phyloP scores from a whole-genome alignment of 768 basidiomycete species.

The Phylloporus rhodoxanthus region DNA sequence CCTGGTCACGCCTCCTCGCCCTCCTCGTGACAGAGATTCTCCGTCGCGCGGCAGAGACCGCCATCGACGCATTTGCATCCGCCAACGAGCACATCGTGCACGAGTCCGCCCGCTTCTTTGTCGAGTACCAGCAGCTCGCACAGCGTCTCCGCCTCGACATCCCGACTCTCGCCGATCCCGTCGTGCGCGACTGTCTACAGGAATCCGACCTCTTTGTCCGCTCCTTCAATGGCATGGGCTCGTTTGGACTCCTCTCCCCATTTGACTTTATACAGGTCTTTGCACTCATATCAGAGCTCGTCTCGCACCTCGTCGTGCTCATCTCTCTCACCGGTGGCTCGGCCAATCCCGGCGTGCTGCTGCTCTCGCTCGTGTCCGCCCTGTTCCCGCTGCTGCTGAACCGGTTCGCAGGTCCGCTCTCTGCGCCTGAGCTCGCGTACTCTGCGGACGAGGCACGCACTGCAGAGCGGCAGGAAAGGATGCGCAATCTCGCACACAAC shows the following conservation, averaged over 20 bases:
- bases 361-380: constrained; percentile 57
- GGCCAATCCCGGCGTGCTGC: constrained; percentile 50
- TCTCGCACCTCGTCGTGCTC: constrained; percentile 66
- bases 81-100: constrained; percentile 71
- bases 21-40: constrained; percentile 58
- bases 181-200: constrained; percentile 70
- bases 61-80: constrained; percentile 70
- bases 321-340: constrained; percentile 52
- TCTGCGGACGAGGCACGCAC: constrained; percentile 56
- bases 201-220: constrained; percentile 82
- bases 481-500: constrained; percentile 70
- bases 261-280: constrained; percentile 73
- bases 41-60: constrained; percentile 57
- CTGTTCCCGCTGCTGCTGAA: constrained; percentile 54
- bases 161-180: constrained; percentile 70
- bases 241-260: constrained; percentile 76
- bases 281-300: constrained; percentile 63
- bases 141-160: constrained; percentile 73
- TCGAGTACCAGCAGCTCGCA: constrained; percentile 76
- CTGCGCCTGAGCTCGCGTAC: constrained; percentile 40
- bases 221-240: constrained; percentile 67
- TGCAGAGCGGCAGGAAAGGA: constrained; percentile 65
- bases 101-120: constrained; percentile 63
- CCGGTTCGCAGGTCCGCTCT: constrained; percentile 40
- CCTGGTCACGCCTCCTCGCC: constrained; percentile 57